phyloP scores from a whole-genome alignment of 345 rosid genomes.

The Eucalyptus marginata region DNA sequence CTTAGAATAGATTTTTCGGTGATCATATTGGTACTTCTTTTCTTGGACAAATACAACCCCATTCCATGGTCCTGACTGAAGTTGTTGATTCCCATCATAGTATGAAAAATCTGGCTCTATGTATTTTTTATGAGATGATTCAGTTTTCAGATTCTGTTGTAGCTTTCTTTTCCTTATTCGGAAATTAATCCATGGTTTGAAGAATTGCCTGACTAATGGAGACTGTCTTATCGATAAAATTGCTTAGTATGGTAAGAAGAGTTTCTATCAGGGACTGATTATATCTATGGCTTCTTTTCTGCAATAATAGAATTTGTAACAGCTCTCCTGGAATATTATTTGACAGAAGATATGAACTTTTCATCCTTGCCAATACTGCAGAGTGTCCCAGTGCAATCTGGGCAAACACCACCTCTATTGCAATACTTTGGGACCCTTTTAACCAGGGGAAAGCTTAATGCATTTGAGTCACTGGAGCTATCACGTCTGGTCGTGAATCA shows the following conservation, averaged over 20 bases:
- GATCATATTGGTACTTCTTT: background rate
- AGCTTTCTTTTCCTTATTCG: background rate
- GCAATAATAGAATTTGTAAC: background rate
- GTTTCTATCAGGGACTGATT: background rate
- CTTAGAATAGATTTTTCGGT: background rate
- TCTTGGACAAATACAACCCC: background rate
- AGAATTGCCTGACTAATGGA: background rate
- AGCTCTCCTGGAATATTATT: background rate
- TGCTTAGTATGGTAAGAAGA: background rate
- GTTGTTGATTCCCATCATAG: background rate
- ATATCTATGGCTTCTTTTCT: background rate
- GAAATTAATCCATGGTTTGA: background rate
- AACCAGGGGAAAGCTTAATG: slow-evolving; percentile 91
- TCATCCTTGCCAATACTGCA: slow-evolving; percentile 5
- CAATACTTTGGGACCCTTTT: slow-evolving; percentile 98
- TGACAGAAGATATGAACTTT: background rate
- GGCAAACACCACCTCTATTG: slow-evolving; percentile 93
- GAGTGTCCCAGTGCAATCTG: slow-evolving; percentile 99
- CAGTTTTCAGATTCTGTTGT: background rate
- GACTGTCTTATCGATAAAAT: background rate
- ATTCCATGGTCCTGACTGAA: background rate
- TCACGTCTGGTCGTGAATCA: slow-evolving; percentile 98
- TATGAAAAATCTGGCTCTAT: background rate
- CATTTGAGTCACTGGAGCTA: slow-evolving; percentile 92
- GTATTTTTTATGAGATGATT: background rate